phyloP scores from a whole-genome alignment of 345 rosid genomes.

The Turnera subulata region DNA sequence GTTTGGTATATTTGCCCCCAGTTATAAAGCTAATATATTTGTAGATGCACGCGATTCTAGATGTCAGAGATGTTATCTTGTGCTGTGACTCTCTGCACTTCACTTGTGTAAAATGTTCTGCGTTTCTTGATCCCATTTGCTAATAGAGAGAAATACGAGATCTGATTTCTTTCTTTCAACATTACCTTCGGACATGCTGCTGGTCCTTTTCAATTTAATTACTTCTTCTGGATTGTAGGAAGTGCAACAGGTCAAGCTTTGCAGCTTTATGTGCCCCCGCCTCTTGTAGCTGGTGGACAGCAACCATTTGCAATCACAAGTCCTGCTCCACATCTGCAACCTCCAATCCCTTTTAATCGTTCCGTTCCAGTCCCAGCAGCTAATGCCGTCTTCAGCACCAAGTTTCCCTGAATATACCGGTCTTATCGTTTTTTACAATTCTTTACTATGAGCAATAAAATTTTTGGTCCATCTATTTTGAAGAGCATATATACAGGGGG shows the following conservation, averaged over 20 bases:
- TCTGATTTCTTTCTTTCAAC: background rate
- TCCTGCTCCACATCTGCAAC: constrained; percentile 42
- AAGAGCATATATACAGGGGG: no score
- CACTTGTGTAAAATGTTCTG: no score
- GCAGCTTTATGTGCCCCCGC: constrained; percentile 43
- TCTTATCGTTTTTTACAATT: constrained; percentile 4
- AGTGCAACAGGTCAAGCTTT: constrained; percentile 33
- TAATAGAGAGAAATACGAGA: background rate
- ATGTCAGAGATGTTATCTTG: no score
- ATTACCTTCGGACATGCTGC: background rate
- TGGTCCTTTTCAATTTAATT: background rate
- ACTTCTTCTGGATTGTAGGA: constrained; percentile 21
- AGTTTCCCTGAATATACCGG: constrained; percentile 31
- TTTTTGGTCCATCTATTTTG: constrained; percentile 31
- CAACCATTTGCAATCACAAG: constrained; percentile 35
- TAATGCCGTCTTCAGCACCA: constrained; percentile 34
- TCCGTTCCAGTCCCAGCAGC: constrained; percentile 37
- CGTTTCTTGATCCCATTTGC: background rate
- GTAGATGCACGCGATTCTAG: no score
- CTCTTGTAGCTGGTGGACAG: constrained; percentile 38
- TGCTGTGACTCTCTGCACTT: no score
- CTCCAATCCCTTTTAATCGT: constrained; percentile 32
- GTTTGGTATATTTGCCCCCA: no score
- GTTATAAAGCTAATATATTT: no score
- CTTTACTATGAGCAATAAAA: constrained; percentile 13